These are phyloP conservation scores for Fusarium albidum DNA, from an alignment of 2,329 filamentous ascomycete species.

Conservation along the genomic window DNA sequence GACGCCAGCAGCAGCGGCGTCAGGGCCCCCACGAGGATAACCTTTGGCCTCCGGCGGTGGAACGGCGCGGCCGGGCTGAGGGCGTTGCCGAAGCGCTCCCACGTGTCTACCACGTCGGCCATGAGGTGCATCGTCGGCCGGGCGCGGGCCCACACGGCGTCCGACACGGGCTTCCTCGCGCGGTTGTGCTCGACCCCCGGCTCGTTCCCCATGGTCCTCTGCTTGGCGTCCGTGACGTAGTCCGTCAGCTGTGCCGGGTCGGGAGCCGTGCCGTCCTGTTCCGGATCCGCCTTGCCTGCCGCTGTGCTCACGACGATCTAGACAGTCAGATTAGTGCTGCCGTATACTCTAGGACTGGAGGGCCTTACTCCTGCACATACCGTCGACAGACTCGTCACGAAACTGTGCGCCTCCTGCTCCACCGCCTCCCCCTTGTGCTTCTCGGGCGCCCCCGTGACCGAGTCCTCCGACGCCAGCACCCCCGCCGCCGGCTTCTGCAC, in stretches of 20 bases:
- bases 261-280: slow-evolving; percentile 62
- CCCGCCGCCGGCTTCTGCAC: slow-evolving; percentile 81
- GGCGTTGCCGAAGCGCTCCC: slow-evolving; percentile 61
- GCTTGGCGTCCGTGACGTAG: slow-evolving; percentile 51
- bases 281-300: slow-evolving; percentile 73
- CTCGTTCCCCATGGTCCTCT: slow-evolving; percentile 56
- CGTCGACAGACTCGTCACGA: slow-evolving; percentile 72
- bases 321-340: no score
- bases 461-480: slow-evolving; percentile 78
- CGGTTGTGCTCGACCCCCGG: slow-evolving; percentile 65
- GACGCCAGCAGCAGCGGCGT: slow-evolving; percentile 61
- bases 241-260: slow-evolving; percentile 52
- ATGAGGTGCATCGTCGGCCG: slow-evolving; percentile 72
- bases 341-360: no score
- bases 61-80: slow-evolving; percentile 72
- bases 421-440: slow-evolving; percentile 85
- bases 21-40: slow-evolving; percentile 63
- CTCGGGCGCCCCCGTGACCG: slow-evolving; percentile 82
- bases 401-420: slow-evolving; percentile 83
- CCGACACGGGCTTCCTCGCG: slow-evolving; percentile 80
- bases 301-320: slow-evolving; percentile 76
- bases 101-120: slow-evolving; percentile 57
- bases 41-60: slow-evolving; percentile 57
- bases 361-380: slow-evolving; percentile 45
- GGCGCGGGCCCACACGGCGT: slow-evolving; percentile 79